Evolutionary conservation across 176 grass and related monocot genomes (phyloP).

Genomic region (Zoysia japonica): DNA sequence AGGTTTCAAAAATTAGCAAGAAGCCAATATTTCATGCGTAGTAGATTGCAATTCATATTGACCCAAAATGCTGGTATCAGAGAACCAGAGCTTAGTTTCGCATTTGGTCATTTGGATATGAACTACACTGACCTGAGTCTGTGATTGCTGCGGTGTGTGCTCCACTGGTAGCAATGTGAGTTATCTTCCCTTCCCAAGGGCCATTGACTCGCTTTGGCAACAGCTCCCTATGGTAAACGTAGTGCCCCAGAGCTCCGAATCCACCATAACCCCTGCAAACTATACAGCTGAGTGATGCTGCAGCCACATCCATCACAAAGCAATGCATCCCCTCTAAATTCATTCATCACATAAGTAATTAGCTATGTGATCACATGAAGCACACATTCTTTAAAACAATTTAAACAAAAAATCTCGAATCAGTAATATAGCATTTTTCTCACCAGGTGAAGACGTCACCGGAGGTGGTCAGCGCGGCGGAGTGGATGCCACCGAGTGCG

Average conservation of each 20-base stretch:
- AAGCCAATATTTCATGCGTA: not conserved
- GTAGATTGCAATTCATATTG: not conserved
- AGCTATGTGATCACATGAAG: not conserved
- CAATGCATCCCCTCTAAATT: not conserved
- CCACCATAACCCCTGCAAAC: conserved; percentile 98
- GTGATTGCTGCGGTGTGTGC: conserved; percentile 84
- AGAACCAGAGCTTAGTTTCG: not conserved
- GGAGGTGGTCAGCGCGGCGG: conserved; percentile 64
- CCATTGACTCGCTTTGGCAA: conserved; percentile 71
- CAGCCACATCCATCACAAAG: conserved; percentile 42
- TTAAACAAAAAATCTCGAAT: not conserved
- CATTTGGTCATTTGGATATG: not conserved
- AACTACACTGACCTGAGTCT: conserved; percentile 49
- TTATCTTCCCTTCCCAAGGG: conserved; percentile 71
- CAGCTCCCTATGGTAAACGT: conserved; percentile 84
- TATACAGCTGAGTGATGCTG: conserved; percentile 80
- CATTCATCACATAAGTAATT: not conserved
- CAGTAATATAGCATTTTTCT: conserved; percentile 48
- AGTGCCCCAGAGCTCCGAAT: conserved; percentile 96
- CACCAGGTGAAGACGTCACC: conserved; percentile 91
- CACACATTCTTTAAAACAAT: not conserved
- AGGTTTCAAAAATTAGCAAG: not conserved
- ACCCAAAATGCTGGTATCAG: not conserved
- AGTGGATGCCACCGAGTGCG: conserved; percentile 85
- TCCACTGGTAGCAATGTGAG: conserved; percentile 84